Conservation (phyloP, 768 basidiomycete genomes). For the Mycena kentingensis region DNA sequence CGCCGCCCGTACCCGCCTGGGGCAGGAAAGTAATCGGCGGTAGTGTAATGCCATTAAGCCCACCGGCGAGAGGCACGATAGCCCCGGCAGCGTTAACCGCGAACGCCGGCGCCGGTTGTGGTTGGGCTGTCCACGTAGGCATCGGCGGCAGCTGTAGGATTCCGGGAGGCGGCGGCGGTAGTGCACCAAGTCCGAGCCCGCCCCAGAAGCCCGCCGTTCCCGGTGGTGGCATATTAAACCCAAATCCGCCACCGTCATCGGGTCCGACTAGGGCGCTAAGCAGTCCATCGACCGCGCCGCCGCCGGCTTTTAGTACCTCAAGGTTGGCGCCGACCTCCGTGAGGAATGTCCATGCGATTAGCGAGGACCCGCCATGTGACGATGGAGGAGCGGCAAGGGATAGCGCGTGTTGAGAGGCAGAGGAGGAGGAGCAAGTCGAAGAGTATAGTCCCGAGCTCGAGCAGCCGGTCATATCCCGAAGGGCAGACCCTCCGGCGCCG, state of each 20-base stretch:
- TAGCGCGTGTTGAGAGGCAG: constrained; percentile 17
- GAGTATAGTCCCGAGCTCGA: not conserved
- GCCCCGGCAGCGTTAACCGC: not conserved
- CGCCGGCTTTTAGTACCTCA: constrained; percentile 61
- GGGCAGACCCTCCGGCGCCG: constrained; percentile 32
- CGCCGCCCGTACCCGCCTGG: not conserved
- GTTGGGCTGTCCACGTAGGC: not conserved
- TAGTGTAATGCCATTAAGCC: not conserved
- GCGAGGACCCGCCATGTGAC: constrained; percentile 55
- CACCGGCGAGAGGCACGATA: not conserved
- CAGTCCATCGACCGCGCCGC: constrained; percentile 66
- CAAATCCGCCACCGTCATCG: constrained; percentile 50
- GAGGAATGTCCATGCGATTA: constrained; percentile 65
- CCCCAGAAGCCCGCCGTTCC: not conserved
- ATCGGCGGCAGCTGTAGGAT: too few species aligned
- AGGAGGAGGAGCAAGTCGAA: not conserved
- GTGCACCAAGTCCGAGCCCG: not conserved
- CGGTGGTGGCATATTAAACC: not conserved
- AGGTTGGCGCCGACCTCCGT: constrained; percentile 55
- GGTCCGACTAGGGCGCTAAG: constrained; percentile 58
- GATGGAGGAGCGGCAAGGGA: constrained; percentile 48
- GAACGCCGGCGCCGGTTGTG: not conserved
- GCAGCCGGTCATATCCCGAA: not conserved
- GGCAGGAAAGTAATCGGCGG: not conserved
- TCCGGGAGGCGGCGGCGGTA: not conserved